Conservation (phyloP, 2,329 filamentous ascomycete species). For the Verruconis gallopava region DNA sequence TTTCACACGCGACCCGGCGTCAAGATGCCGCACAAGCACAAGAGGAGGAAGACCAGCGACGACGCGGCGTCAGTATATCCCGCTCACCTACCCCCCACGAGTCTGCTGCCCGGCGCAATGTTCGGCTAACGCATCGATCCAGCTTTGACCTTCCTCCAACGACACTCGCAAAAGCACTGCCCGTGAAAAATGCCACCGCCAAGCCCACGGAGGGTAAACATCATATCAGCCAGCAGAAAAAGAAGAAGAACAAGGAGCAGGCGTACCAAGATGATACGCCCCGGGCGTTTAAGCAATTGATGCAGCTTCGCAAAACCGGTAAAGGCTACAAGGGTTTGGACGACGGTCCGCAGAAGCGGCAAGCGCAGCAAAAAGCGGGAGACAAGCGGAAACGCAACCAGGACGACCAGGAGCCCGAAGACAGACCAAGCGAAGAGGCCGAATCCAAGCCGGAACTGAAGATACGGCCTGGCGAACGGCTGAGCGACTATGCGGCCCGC, state of each 20-base stretch:
- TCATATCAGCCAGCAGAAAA: too few species aligned
- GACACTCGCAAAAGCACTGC: slow-evolving; percentile 45
- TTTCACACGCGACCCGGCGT: too few species aligned
- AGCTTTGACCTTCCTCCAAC: slow-evolving; percentile 48
- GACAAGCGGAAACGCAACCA: slow-evolving; percentile 37
- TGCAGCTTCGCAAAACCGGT: slow-evolving; percentile 55
- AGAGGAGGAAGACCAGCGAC: slow-evolving; percentile 35
- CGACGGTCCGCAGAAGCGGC: slow-evolving; percentile 44
- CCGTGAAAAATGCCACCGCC: slow-evolving; percentile 27
- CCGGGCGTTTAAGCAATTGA: slow-evolving; percentile 72
- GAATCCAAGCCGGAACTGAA: slow-evolving; percentile 37
- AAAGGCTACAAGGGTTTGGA: slow-evolving; percentile 54
- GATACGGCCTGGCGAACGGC: slow-evolving; percentile 70
- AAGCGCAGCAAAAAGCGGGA: not conserved
- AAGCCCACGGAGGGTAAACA: slow-evolving; percentile 17
- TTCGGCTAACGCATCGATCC: too few species aligned
- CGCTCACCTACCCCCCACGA: slow-evolving; percentile 23
- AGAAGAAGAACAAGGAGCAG: slow-evolving; percentile 20
- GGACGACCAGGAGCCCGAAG: slow-evolving; percentile 10
- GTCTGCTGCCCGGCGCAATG: too few species aligned
- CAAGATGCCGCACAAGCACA: slow-evolving; percentile 80
- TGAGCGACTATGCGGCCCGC: slow-evolving; percentile 68
- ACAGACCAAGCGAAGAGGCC: slow-evolving; percentile 6
- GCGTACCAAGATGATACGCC: slow-evolving; percentile 64
- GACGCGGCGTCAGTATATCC: slow-evolving; percentile 6